A percentile compares a stretch with the other conserved stretches of the same genome.
Conservation (phyloP, 164 flowering plant genomes). For the Aristolochia californica region DNA sequence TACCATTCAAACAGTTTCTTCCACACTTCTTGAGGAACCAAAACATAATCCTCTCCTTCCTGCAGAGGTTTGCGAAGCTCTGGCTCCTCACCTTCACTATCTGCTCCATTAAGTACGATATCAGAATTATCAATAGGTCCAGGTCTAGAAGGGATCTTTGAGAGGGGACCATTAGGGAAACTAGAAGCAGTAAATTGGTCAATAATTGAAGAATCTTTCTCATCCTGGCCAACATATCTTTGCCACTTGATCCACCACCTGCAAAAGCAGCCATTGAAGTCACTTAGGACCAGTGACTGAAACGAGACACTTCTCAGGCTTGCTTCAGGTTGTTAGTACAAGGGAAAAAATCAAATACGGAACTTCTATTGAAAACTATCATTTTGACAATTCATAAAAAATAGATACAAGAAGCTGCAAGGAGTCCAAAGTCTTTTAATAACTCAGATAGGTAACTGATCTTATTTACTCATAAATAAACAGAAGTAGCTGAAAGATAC, state of each 20-base stretch:
- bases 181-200: slow-evolving; percentile 13
- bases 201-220: slow-evolving; percentile 17
- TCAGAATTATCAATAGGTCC: slow-evolving; percentile 79
- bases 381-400: background rate
- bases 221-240: slow-evolving; percentile 38
- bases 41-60: slow-evolving; percentile 77
- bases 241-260: slow-evolving; percentile 90
- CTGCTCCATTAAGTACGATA: slow-evolving; percentile 30
- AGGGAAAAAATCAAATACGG: background rate
- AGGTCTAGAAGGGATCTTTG: slow-evolving; percentile 38
- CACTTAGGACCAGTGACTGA: too few species aligned
- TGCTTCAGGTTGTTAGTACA: background rate
- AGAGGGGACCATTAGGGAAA: slow-evolving; percentile 10
- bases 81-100: slow-evolving; percentile 24
- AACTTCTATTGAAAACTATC: background rate
- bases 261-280: slow-evolving; percentile 8
- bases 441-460: background rate
- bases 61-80: slow-evolving; percentile 43
- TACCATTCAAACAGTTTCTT: slow-evolving; percentile 65
- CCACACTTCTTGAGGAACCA: slow-evolving; percentile 84
- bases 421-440: background rate
- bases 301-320: background rate
- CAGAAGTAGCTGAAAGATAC: too few species aligned
- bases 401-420: background rate
- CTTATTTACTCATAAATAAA: too few species aligned